Evolutionary conservation across 768 basidiomycete genomes (phyloP).

Genomic region (Naganishia vaughanmartiniae): DNA sequence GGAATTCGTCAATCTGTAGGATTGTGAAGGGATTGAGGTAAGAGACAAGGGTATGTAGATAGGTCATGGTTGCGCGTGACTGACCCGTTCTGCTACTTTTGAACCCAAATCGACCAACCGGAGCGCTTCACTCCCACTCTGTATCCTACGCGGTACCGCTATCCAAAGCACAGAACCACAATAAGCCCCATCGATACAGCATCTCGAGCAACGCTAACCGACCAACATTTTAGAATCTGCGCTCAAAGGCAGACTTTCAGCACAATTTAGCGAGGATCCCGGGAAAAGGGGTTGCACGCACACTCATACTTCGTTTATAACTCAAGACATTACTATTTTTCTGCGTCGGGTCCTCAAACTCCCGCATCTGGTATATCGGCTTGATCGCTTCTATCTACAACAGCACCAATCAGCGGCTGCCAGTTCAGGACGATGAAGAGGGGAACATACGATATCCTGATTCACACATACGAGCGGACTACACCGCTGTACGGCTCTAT

Average conservation of each 20-base stretch:
- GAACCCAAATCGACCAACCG: constrained; percentile 44
- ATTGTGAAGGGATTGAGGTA: background rate
- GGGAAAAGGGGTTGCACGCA: constrained; percentile 30
- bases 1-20: constrained; percentile 48
- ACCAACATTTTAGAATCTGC: constrained; percentile 39
- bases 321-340: constrained; percentile 50
- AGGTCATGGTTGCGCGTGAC: constrained; percentile 21
- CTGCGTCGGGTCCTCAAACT: constrained; percentile 46
- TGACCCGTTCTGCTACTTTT: constrained; percentile 48
- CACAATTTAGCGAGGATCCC: background rate
- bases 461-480: constrained; percentile 49
- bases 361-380: constrained; percentile 46
- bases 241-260: background rate
- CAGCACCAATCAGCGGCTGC: background rate
- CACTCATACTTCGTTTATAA: constrained; percentile 49
- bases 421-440: background rate
- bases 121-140: constrained; percentile 47
- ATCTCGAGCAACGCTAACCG: background rate
- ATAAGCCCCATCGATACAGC: background rate
- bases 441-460: constrained; percentile 49
- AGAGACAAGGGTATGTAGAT: too few species aligned
- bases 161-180: background rate
- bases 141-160: constrained; percentile 46
- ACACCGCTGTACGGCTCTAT: constrained; percentile 39
- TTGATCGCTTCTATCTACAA: constrained; percentile 49